These are phyloP conservation scores for Colletotrichum sidae DNA, from an alignment of 2,329 filamentous ascomycete genomes.

Conservation along the genomic window DNA sequence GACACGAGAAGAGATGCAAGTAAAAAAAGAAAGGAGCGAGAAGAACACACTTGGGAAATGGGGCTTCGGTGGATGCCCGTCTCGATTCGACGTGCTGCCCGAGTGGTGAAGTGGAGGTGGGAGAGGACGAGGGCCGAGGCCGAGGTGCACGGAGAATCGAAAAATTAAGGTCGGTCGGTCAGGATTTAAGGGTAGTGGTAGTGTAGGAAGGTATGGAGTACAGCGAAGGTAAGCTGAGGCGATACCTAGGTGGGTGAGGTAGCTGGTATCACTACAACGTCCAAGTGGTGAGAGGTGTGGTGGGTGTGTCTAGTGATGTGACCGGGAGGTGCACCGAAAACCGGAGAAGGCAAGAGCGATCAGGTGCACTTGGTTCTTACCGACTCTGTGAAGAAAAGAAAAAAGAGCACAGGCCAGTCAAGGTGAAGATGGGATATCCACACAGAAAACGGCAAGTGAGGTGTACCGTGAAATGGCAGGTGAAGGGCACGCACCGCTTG, in stretches of 20 bases:
- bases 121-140: slow-evolving; percentile 36
- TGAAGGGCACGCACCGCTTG: background rate
- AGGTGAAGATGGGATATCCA: slow-evolving; percentile 1
- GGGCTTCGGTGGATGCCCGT: slow-evolving; percentile 27
- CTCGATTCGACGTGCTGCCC: slow-evolving; percentile 26
- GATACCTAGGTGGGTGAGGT: slow-evolving; percentile 4
- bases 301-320: background rate
- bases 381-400: too few species aligned
- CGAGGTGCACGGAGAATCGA: slow-evolving; percentile 32
- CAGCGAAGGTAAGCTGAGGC: background rate
- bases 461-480: background rate
- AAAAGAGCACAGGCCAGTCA: slow-evolving; percentile 25
- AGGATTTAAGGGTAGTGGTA: slow-evolving; percentile 31
- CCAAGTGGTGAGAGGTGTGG: background rate
- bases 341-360: slow-evolving; percentile 36
- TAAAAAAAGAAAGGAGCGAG: slow-evolving; percentile 12
- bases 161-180: slow-evolving; percentile 38
- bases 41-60: background rate
- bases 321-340: slow-evolving; percentile 35
- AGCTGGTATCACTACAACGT: background rate
- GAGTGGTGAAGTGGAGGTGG: slow-evolving; percentile 35
- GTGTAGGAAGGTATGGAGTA: too few species aligned
- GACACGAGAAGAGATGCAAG: background rate
- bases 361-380: too few species aligned
- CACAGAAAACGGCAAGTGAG: background rate